Percentiles rank a stretch among this genome's conserved stretches.
phyloP scores from a whole-genome alignment of 192 early-diverging fungal species.

The Podila clonocystis region DNA sequence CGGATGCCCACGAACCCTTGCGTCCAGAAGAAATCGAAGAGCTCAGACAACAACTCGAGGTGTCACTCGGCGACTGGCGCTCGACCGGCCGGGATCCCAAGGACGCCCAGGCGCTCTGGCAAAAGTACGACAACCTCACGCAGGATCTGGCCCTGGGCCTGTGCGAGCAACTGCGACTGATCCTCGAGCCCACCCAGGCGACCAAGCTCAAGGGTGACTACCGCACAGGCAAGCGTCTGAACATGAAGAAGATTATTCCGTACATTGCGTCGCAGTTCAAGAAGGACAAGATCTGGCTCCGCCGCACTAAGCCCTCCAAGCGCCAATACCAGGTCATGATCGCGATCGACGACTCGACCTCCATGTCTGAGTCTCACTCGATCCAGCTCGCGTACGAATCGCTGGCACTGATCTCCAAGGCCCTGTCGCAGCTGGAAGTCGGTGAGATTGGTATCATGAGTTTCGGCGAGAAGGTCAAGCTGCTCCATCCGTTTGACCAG shows the following conservation, averaged over 20 bases:
- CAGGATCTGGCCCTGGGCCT: constrained; percentile 90
- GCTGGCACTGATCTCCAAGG: constrained; percentile 90
- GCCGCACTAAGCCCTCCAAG: constrained; percentile 96
- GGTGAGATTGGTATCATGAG: constrained; percentile 91
- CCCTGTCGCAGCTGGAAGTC: constrained; percentile 93
- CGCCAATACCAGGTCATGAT: constrained; percentile 99
- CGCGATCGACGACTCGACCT: constrained; percentile 96
- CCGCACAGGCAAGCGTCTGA: constrained; percentile 96
- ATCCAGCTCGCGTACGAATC: constrained; percentile 97
- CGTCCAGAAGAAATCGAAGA: constrained; percentile 72
- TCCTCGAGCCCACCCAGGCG: constrained; percentile 96
- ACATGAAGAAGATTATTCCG: constrained; percentile 99
- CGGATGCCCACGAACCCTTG: constrained; percentile 55
- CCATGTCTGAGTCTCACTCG: constrained; percentile 90
- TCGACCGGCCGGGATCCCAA: constrained; percentile 67
- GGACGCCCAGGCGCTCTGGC: constrained; percentile 84
- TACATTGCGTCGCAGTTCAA: constrained; percentile 99
- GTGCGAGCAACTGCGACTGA: constrained; percentile 95
- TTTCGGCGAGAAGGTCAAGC: constrained; percentile 88
- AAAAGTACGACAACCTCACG: constrained; percentile 88
- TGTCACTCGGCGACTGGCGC: constrained; percentile 80
- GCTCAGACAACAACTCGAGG: constrained; percentile 85
- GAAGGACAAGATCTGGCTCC: constrained; percentile 99
- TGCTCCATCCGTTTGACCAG: constrained; percentile 96
- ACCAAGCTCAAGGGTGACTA: constrained; percentile 98